phyloP scores from a whole-genome alignment of 2,329 filamentous ascomycete genomes.

The Clonostachys chloroleuca region DNA sequence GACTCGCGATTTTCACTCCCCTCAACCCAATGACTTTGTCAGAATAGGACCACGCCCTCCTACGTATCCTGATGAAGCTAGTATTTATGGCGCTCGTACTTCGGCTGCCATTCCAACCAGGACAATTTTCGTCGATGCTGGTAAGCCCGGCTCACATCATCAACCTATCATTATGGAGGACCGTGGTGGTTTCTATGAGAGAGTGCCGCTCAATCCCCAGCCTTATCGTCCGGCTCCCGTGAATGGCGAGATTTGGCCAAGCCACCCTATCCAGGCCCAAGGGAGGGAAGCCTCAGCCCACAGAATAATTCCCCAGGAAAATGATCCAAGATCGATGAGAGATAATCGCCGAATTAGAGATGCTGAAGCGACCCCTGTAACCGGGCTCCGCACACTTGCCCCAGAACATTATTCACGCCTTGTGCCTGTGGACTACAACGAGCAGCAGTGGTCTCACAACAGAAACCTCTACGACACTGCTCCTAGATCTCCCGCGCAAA shows the following conservation, averaged over 20 bases:
- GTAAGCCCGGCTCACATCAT: background rate
- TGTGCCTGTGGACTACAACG: no score
- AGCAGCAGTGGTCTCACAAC: no score
- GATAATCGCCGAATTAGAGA: background rate
- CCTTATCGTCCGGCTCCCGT: background rate
- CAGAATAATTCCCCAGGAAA: conserved; percentile 5
- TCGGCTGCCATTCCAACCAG: background rate
- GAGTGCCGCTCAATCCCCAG: conserved; percentile 9
- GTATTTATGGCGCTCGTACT: no score
- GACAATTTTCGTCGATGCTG: background rate
- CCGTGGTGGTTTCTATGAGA: conserved; percentile 29
- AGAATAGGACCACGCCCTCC: background rate
- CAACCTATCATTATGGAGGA: conserved; percentile 26
- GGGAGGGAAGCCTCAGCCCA: background rate
- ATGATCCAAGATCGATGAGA: conserved; percentile 5
- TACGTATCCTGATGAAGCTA: background rate
- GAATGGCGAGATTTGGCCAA: background rate
- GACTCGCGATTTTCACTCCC: background rate
- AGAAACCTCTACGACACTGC: no score
- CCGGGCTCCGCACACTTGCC: background rate
- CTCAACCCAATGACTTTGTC: background rate
- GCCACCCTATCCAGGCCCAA: background rate
- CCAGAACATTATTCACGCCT: background rate
- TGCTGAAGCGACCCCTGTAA: background rate
- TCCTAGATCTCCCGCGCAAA: no score